These are phyloP conservation scores for Echinochloa phyllopogon DNA, from an alignment of 176 grass and related monocot species.

Conservation along the genomic window DNA sequence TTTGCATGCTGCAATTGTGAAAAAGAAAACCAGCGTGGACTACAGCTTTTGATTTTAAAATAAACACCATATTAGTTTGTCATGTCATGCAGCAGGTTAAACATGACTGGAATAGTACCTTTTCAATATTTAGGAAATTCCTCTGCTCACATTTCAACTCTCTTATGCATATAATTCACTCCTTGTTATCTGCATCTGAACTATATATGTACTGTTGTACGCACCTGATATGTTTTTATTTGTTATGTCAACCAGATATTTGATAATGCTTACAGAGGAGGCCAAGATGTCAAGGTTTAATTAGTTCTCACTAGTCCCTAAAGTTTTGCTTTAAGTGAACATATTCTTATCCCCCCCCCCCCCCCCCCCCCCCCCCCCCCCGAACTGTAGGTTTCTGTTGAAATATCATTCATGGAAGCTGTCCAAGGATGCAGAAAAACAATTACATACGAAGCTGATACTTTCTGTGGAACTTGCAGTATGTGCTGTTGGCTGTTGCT, in stretches of 20 bases:
- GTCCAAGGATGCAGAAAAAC: slow-evolving; percentile 94
- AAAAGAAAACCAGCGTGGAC: background rate
- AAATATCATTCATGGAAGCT: slow-evolving; percentile 98
- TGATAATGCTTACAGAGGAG: slow-evolving; percentile 69
- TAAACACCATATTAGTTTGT: background rate
- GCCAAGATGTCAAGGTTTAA: slow-evolving; percentile 92
- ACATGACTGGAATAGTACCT: slow-evolving; percentile 4
- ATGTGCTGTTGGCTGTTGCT: slow-evolving; percentile 46
- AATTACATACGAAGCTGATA: slow-evolving; percentile 74
- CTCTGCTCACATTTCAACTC: background rate
- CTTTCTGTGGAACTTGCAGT: slow-evolving; percentile 91
- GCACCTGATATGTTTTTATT: slow-evolving; percentile 40
- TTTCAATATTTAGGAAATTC: slow-evolving; percentile 20
- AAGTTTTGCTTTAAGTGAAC: slow-evolving; percentile 19
- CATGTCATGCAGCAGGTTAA: background rate
- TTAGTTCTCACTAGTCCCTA: slow-evolving; percentile 19
- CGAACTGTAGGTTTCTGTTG: slow-evolving; percentile 71
- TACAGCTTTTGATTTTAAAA: slow-evolving; percentile 15
- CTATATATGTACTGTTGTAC: slow-evolving; percentile 5
- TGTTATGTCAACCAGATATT: slow-evolving; percentile 74
- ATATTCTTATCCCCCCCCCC: background rate
- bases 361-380: too few relatives aligned
- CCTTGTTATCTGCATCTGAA: background rate
- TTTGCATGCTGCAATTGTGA: slow-evolving; percentile 13
- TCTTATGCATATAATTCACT: slow-evolving; percentile 7